Evolutionary conservation across 2,329 filamentous ascomycete species (phyloP), one percentile per base, ranked within the genome.

Genomic region (Ceratocystis huliohia): DNA sequence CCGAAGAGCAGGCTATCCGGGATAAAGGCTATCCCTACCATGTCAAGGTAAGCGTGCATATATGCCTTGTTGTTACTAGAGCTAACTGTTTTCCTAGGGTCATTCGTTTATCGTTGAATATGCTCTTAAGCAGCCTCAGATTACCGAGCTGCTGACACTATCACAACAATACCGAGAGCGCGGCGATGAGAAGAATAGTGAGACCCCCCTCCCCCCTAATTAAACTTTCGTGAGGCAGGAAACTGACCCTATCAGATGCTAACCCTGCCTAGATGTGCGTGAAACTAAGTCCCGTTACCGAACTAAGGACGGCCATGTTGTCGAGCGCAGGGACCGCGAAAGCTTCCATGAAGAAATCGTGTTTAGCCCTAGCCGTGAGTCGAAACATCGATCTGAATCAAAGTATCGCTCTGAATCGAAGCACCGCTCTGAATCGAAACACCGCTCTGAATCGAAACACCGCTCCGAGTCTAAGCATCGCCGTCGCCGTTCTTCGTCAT

Each of bases 61-160:
- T 10, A 5, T 5, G n/a, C 28, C 3, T 15, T 5, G 67, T 15
- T 33, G 5, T n/a, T 62, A 53, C 28, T 5, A 62, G n/a, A 20
- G 64, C 64, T 70, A 65, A 69, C 48, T 41, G 64, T 66, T 44
- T 45, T 69, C 84, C 13, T 70, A 94, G 89, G 90, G 88, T 48
- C 87, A 88, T 70, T 88, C 88, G 25, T 85, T 94, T 71, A 83
- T 96, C 64, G 85, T 97, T 44, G 85, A 88, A 71, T 88, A 89
- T 73, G 92, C 93, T 8, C 81, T 97, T 4, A 89, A 90, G 17
- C 92, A 95, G 71, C 85, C 93, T 20, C 91, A 96, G 71, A 96
- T 96, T 69, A 91, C 96, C 71, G 88, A 95, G 72, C 81, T 96
- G 57, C 88, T 96, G 71, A 87, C 85, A 72, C 79, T 91, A 63